Evolutionary conservation across 2,329 filamentous ascomycete species (phyloP).

Genomic region (Claviceps sorghi): DNA sequence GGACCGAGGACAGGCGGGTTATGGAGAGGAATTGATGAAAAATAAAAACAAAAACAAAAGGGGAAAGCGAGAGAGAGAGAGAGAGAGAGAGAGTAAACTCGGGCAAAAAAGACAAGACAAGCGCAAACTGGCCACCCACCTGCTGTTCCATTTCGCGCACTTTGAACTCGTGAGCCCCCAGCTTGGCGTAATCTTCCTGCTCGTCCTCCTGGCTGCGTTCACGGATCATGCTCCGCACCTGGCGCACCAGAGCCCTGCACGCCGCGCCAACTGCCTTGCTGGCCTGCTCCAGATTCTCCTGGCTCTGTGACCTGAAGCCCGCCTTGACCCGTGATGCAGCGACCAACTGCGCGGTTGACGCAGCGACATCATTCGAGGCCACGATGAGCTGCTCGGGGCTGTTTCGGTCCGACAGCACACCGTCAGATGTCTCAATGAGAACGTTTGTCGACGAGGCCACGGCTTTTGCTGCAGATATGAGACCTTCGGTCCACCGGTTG

Average conservation of each 20-base stretch:
- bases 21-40: no score
- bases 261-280: conserved; percentile 86
- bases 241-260: conserved; percentile 73
- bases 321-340: conserved; percentile 94
- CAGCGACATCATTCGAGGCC: conserved; percentile 91
- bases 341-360: conserved; percentile 90
- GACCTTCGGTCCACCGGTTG: conserved; percentile 95
- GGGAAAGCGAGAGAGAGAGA: background rate
- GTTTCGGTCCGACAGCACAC: conserved; percentile 81
- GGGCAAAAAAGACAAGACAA: background rate
- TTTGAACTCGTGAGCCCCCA: conserved; percentile 95
- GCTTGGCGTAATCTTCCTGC: conserved; percentile 69
- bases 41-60: no score
- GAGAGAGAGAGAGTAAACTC: background rate
- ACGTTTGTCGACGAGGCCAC: conserved; percentile 89
- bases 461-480: conserved; percentile 94
- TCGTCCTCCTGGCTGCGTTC: conserved; percentile 74
- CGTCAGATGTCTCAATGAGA: conserved; percentile 94
- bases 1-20: no score
- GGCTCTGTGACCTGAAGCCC: conserved; percentile 93
- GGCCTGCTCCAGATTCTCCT: conserved; percentile 79
- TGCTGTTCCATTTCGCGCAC: conserved; percentile 98
- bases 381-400: conserved; percentile 95
- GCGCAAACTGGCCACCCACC: conserved; percentile 36
- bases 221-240: conserved; percentile 89